These are phyloP conservation scores for Stachybotrys echinatus DNA, from an alignment of 2,329 filamentous ascomycete genomes.

Conservation along the genomic window DNA sequence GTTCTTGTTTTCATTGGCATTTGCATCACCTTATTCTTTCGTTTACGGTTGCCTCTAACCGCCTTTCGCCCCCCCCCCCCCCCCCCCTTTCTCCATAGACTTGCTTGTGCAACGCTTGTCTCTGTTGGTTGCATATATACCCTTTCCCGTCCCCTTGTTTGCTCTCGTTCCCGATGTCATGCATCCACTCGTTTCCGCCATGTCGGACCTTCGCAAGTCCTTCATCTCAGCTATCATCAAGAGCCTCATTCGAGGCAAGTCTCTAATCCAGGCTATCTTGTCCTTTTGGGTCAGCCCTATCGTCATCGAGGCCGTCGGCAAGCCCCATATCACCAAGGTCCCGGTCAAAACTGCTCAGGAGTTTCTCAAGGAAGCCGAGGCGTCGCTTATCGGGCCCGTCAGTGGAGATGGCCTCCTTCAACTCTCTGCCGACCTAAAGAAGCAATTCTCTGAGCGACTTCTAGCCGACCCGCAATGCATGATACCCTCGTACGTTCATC, in stretches of 20 bases:
- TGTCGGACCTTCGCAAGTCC: constrained; percentile 50
- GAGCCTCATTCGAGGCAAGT: constrained; percentile 54
- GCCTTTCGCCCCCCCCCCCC: not conserved
- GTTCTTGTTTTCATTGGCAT: too few relatives aligned
- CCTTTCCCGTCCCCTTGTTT: constrained; percentile 5
- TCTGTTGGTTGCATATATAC: constrained; percentile 14
- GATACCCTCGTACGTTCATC: constrained; percentile 62
- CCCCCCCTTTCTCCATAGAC: too few relatives aligned
- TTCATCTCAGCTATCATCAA: constrained; percentile 50
- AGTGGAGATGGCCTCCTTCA: constrained; percentile 36
- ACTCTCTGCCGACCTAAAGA: constrained; percentile 45
- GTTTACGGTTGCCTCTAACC: not conserved
- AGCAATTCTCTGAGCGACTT: constrained; percentile 49
- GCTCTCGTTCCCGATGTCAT: constrained; percentile 27
- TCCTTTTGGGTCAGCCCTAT: constrained; percentile 46
- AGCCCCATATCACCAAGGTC: constrained; percentile 12
- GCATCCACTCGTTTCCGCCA: constrained; percentile 50
- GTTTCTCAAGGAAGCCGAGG: constrained; percentile 53
- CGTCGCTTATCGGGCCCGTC: constrained; percentile 42
- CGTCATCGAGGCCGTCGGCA: constrained; percentile 20
- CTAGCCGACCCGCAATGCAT: constrained; percentile 51
- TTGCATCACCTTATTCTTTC: too few relatives aligned
- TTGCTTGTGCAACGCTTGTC: not conserved
- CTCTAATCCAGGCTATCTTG: constrained; percentile 51
- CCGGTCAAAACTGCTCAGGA: constrained; percentile 32